phyloP scores from a whole-genome alignment of 1,284 basidiomycete species.

The Cryptococcus sp. region DNA sequence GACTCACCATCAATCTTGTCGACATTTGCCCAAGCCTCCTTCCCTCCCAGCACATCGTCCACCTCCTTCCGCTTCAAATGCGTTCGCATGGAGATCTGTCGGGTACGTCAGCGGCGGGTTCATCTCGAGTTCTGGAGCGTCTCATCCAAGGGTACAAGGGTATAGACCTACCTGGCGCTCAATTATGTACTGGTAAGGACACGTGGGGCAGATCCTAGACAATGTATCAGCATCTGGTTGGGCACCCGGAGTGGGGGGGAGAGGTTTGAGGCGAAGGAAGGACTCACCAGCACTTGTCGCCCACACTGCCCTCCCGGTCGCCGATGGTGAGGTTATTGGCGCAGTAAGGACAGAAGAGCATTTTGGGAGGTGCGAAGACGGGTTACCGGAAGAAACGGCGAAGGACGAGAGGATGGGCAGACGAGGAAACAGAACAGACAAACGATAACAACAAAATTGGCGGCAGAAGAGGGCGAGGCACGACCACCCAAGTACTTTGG shows the following conservation, averaged over 20 bases:
- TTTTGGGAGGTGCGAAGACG: constrained; percentile 34
- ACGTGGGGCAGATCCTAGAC: constrained; percentile 83
- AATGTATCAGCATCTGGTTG: constrained; percentile 42
- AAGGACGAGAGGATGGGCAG: neutral
- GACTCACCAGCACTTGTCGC: constrained; percentile 47
- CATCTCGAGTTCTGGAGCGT: neutral
- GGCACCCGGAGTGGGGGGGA: neutral
- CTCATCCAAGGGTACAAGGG: neutral
- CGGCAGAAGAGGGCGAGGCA: neutral
- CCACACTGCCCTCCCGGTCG: constrained; percentile 35
- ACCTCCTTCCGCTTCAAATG: constrained; percentile 78
- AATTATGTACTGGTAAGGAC: constrained; percentile 93
- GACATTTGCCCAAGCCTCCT: constrained; percentile 92
- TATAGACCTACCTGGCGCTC: constrained; percentile 60
- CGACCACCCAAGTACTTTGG: neutral
- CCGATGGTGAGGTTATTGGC: constrained; percentile 81
- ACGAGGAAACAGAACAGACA: neutral
- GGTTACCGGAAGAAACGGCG: neutral
- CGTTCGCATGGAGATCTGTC: constrained; percentile 77
- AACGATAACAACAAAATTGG: neutral
- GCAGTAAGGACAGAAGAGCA: constrained; percentile 95
- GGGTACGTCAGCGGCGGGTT: neutral
- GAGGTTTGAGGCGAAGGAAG: neutral
- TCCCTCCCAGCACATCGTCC: constrained; percentile 90
- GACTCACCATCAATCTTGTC: constrained; percentile 75